Evolutionary conservation across 2,329 filamentous ascomycete genomes (phyloP).

Genomic region (Xylariales sp.): DNA sequence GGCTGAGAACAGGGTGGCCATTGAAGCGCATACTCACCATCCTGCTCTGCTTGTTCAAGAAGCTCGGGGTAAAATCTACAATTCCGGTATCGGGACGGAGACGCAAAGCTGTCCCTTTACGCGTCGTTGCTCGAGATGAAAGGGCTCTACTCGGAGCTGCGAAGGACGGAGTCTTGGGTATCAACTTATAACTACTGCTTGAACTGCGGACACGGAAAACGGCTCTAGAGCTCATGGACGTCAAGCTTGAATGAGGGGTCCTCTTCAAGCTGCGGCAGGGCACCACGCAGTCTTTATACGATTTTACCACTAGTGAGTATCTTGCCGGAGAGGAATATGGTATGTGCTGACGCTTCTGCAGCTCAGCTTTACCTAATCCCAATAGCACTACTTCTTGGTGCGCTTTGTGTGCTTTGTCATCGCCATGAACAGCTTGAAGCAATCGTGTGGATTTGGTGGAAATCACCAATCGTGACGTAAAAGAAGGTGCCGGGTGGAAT

Average conservation of each 20-base stretch:
- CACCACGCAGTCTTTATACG: too few relatives aligned
- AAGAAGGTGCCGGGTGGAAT: too few relatives aligned
- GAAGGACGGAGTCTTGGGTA: too few relatives aligned
- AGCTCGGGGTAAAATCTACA: not conserved
- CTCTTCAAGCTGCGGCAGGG: constrained; percentile 7
- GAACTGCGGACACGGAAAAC: constrained; percentile 9
- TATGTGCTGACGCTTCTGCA: too few relatives aligned
- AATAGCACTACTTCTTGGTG: too few relatives aligned
- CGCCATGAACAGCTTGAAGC: not conserved
- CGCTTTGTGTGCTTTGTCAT: constrained; percentile 20
- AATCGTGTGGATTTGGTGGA: not conserved
- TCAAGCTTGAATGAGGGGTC: constrained; percentile 4
- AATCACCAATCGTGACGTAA: constrained; percentile 13
- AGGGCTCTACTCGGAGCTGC: too few relatives aligned
- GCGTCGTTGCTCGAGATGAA: not conserved
- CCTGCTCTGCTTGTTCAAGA: constrained; percentile 12
- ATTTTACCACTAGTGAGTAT: too few relatives aligned
- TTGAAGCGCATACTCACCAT: constrained; percentile 18
- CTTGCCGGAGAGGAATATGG: too few relatives aligned
- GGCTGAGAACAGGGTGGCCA: too few relatives aligned
- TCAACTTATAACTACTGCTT: not conserved
- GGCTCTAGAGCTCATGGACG: constrained; percentile 15
- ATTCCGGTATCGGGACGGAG: constrained; percentile 9
- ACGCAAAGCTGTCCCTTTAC: constrained; percentile 1
- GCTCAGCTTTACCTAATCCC: too few relatives aligned